Evolutionary conservation across 345 rosid genomes (phyloP).

Genomic region (Hibiscus tridactylites): DNA sequence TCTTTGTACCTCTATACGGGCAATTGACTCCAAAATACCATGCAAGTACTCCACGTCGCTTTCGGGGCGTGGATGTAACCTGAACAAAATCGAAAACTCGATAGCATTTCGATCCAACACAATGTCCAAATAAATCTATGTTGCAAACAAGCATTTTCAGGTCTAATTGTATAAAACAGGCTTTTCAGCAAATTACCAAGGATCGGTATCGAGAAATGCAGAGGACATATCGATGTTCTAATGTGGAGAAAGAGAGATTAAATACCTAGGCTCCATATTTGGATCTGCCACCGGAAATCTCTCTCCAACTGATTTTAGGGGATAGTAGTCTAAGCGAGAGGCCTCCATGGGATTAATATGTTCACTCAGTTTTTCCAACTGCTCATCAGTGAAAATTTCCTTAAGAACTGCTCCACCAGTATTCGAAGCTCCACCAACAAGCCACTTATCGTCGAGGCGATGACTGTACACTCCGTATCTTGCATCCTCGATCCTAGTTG

Average conservation of each 20-base stretch:
- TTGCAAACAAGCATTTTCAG: not conserved
- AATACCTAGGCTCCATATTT: slow-evolving; percentile 66
- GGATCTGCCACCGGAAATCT: slow-evolving; percentile 91
- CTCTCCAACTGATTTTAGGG: slow-evolving; percentile 62
- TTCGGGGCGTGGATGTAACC: slow-evolving; percentile 77
- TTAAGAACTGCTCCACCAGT: slow-evolving; percentile 95
- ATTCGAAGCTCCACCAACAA: slow-evolving; percentile 97
- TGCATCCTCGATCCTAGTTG: slow-evolving; percentile 75
- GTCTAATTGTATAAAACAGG: not conserved
- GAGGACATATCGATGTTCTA: not conserved
- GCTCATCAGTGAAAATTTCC: slow-evolving; percentile 66
- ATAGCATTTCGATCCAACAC: not conserved
- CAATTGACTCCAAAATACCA: slow-evolving; percentile 85
- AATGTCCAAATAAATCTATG: not conserved
- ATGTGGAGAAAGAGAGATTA: slow-evolving; percentile 6
- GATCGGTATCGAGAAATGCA: not conserved
- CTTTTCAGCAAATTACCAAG: not conserved
- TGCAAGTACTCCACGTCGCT: slow-evolving; percentile 77
- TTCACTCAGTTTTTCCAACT: slow-evolving; percentile 55
- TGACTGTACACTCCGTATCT: slow-evolving; percentile 92
- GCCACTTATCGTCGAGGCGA: slow-evolving; percentile 92
- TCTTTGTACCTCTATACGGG: slow-evolving; percentile 66
- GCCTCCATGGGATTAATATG: slow-evolving; percentile 54
- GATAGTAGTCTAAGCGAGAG: slow-evolving; percentile 71
- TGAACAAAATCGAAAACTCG: slow-evolving; percentile 19